Conservation (phyloP, 2,329 filamentous ascomycete genomes). For the Penicillium fuscoglaucum region DNA sequence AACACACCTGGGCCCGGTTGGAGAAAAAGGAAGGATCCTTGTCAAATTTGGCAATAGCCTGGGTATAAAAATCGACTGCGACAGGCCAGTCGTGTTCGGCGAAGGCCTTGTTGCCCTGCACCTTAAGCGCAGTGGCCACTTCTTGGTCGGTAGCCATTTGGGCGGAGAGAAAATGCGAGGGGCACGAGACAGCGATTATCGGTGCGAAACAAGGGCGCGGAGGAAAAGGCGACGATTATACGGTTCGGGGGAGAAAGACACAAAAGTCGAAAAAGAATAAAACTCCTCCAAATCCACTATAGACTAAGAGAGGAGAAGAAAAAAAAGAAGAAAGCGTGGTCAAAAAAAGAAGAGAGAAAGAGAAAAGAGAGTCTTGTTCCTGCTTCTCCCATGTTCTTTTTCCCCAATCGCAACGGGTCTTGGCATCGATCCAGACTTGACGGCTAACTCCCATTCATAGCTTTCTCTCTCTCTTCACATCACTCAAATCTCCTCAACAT, state of each 20-base stretch:
- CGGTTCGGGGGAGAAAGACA: constrained; percentile 10
- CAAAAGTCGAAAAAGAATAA: not conserved
- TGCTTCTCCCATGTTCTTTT: constrained; percentile 26
- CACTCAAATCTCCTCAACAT: constrained; percentile 23
- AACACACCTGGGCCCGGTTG: constrained; percentile 85
- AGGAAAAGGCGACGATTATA: constrained; percentile 2
- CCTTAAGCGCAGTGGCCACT: constrained; percentile 80
- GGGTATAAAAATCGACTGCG: constrained; percentile 79
- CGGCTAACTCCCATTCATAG: constrained; percentile 12
- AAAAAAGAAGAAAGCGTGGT: constrained; percentile 4
- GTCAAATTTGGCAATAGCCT: constrained; percentile 82
- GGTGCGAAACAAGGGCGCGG: constrained; percentile 11
- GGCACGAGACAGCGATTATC: constrained; percentile 31
- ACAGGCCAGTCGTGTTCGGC: constrained; percentile 79
- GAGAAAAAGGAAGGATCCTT: constrained; percentile 87
- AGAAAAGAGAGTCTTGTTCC: constrained; percentile 11
- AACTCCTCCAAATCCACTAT: not conserved
- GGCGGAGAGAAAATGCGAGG: constrained; percentile 20
- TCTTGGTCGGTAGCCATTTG: constrained; percentile 52
- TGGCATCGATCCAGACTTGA: constrained; percentile 35
- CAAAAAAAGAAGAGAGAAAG: constrained; percentile 6
- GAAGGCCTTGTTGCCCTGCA: constrained; percentile 93
- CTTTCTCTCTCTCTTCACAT: constrained; percentile 7
- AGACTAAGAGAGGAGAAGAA: constrained; percentile 10
- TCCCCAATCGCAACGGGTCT: constrained; percentile 29